phyloP scores from a whole-genome alignment of 306 rosid species.

The Cucurbita ficifolia region DNA sequence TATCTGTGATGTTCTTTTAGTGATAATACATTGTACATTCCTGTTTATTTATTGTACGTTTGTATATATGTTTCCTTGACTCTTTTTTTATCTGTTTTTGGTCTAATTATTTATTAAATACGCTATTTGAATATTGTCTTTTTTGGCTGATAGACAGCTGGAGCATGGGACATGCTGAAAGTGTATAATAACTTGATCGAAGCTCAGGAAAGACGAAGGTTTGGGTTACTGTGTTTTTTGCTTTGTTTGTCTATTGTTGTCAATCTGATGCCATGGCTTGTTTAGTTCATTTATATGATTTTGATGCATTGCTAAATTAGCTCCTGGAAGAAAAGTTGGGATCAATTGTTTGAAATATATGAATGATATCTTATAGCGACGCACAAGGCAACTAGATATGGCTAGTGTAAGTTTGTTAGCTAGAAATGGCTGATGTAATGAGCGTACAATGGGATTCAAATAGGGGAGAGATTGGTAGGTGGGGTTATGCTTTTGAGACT shows the following conservation, averaged over 20 bases:
- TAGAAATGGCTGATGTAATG: background rate
- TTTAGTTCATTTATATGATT: background rate
- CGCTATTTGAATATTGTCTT: background rate
- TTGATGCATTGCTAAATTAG: background rate
- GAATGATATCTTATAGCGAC: background rate
- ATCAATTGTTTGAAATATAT: background rate
- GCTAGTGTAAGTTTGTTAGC: background rate
- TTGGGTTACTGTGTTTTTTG: background rate
- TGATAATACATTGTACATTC: background rate
- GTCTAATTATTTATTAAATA: background rate
- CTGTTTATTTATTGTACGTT: background rate
- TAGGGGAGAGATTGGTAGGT: background rate
- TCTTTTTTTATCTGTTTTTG: background rate
- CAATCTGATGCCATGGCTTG: background rate
- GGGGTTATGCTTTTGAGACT: background rate
- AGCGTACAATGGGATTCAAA: background rate
- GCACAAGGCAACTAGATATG: background rate
- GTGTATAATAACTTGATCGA: slow-evolving; percentile 63
- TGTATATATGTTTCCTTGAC: background rate
- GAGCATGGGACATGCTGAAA: slow-evolving; percentile 95
- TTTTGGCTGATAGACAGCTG: slow-evolving; percentile 42
- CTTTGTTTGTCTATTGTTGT: background rate
- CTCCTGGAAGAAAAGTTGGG: background rate
- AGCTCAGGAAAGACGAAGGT: slow-evolving; percentile 88
- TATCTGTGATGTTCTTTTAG: background rate